These are phyloP conservation scores for Saksenaea vasiformis DNA, from an alignment of 371 early-diverging fungal genomes.

Conservation along the genomic window DNA sequence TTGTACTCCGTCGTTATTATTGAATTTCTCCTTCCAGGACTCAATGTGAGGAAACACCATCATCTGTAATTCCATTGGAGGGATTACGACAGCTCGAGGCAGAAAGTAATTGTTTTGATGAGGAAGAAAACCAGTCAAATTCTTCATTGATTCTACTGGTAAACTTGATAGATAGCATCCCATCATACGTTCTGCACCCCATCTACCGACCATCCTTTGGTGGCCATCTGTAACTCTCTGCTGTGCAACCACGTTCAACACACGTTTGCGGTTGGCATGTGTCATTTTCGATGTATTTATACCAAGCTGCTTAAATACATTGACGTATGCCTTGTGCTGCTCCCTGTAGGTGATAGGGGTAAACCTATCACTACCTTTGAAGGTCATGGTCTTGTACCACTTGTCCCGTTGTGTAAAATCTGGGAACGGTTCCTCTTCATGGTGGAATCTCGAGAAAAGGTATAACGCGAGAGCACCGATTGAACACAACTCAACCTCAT, in stretches of 20 bases:
- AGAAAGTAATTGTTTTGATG: constrained; percentile 8
- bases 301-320: neutral
- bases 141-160: constrained; percentile 11
- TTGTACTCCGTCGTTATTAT: neutral
- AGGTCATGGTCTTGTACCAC: neutral
- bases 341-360: neutral
- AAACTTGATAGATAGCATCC: constrained; percentile 12
- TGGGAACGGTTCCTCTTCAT: constrained; percentile 8
- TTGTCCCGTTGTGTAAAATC: neutral
- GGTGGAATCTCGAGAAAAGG: constrained; percentile 1
- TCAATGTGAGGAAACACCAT: constrained; percentile 8
- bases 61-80: neutral
- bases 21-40: constrained; percentile 5
- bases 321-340: neutral
- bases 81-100: neutral
- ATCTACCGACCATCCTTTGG: constrained; percentile 7
- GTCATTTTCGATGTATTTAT: constrained; percentile 7
- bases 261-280: constrained; percentile 9
- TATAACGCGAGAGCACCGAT: neutral
- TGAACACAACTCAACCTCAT: neutral
- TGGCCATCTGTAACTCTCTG: constrained; percentile 7
- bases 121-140: constrained; percentile 9
- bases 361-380: neutral
- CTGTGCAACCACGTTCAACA: constrained; percentile 12
- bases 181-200: constrained; percentile 12